Evolutionary conservation across 148 eudicot genomes (phyloP).

Genomic region (Silene latifolia): DNA sequence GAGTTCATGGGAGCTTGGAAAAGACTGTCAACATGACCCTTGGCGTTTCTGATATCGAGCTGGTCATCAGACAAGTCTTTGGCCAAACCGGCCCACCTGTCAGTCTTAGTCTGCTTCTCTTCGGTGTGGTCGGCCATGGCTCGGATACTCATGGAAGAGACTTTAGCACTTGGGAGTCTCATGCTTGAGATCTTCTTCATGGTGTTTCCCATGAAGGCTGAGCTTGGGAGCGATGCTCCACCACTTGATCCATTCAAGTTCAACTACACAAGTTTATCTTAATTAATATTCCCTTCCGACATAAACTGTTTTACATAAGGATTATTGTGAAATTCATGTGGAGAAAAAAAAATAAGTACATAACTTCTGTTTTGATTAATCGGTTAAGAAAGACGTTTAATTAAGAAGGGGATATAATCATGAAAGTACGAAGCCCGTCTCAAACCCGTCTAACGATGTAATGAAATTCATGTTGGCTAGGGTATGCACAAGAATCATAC

Average conservation of each 20-base stretch:
- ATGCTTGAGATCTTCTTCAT: slow-evolving; percentile 47
- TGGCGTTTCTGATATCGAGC: slow-evolving; percentile 77
- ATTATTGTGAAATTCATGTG: too few relatives aligned
- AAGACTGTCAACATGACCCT: slow-evolving; percentile 72
- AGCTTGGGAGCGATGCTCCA: slow-evolving; percentile 46
- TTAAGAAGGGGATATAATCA: too few relatives aligned
- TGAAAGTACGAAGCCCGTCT: too few relatives aligned
- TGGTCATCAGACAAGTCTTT: slow-evolving; percentile 67
- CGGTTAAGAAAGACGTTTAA: too few relatives aligned
- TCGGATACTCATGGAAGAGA: slow-evolving; percentile 32
- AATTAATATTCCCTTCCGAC: too few relatives aligned
- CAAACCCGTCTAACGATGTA: too few relatives aligned
- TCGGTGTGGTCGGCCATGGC: slow-evolving; percentile 39
- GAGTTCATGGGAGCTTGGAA: slow-evolving; percentile 65
- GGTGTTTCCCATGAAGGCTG: slow-evolving; percentile 55
- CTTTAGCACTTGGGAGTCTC: slow-evolving; percentile 32
- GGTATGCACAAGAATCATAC: too few relatives aligned
- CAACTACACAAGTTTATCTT: slow-evolving; percentile 32
- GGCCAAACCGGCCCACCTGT: slow-evolving; percentile 62
- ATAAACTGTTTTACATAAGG: too few relatives aligned
- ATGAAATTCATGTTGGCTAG: too few relatives aligned
- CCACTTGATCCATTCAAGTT: slow-evolving; percentile 49
- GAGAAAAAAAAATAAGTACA: too few relatives aligned
- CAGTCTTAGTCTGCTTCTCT: slow-evolving; percentile 46
- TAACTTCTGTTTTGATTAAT: too few relatives aligned